phyloP scores from a whole-genome alignment of 202 grass and related monocot species.

The Carex arenaria region DNA sequence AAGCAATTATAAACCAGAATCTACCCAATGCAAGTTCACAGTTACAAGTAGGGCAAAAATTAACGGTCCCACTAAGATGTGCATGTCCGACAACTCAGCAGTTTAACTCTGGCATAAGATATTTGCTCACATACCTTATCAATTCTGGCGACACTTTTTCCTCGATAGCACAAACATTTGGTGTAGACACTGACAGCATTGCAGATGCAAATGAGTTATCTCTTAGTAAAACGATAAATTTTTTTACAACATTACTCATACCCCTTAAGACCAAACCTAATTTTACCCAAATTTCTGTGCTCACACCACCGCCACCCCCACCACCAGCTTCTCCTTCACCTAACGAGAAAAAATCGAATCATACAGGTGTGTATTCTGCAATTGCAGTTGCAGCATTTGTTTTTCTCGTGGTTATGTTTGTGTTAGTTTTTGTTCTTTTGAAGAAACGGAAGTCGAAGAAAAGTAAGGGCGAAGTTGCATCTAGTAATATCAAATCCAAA shows the following conservation, averaged over 20 bases:
- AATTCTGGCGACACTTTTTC: conserved; percentile 20
- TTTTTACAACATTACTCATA: conserved; percentile 51
- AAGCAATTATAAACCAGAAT: conserved; percentile 42
- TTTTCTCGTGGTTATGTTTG: conserved; percentile 9
- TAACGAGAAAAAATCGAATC: conserved; percentile 12
- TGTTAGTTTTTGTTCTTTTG: conserved; percentile 12
- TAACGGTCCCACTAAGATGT: conserved; percentile 58
- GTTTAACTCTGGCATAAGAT: conserved; percentile 23
- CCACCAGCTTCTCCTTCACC: conserved; percentile 12
- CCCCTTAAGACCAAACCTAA: conserved; percentile 38
- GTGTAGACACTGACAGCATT: conserved; percentile 17
- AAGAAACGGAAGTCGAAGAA: conserved; percentile 25
- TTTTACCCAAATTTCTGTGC: conserved; percentile 30
- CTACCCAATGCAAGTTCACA: not conserved
- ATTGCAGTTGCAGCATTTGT: conserved; percentile 30
- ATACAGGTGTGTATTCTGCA: conserved; percentile 31
- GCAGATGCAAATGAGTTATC: conserved; percentile 33
- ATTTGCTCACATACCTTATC: conserved; percentile 57
- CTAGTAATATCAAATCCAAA: not conserved
- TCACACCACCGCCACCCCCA: conserved; percentile 31
- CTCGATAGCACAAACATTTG: conserved; percentile 34
- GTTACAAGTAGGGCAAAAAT: not conserved
- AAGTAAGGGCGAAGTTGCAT: not conserved
- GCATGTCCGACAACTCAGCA: conserved; percentile 59
- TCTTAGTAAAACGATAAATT: not conserved